phyloP scores from a whole-genome alignment of 2,329 filamentous ascomycete genomes.

The Ramularia collo-cygni region DNA sequence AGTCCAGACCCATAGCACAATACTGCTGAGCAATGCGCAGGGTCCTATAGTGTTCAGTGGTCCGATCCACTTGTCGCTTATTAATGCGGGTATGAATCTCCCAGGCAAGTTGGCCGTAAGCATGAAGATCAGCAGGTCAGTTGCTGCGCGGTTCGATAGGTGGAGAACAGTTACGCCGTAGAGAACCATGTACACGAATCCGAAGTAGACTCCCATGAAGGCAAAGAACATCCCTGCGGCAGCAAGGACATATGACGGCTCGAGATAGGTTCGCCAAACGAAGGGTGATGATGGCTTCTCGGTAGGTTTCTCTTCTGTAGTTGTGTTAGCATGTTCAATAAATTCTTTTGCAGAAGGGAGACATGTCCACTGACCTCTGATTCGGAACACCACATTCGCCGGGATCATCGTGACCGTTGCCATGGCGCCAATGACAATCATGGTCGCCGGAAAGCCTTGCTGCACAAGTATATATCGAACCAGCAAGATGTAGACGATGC shows the following conservation, averaged over 20 bases:
- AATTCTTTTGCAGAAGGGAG: no score
- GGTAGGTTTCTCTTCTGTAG: background rate
- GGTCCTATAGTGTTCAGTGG: constrained; percentile 32
- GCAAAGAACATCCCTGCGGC: constrained; percentile 27
- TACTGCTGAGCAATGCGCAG: constrained; percentile 39
- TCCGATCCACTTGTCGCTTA: constrained; percentile 28
- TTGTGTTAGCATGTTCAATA: no score
- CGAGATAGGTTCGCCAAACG: constrained; percentile 5
- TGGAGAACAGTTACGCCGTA: constrained; percentile 25
- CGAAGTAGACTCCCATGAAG: constrained; percentile 30
- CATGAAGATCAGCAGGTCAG: constrained; percentile 29
- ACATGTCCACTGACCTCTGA: constrained; percentile 16
- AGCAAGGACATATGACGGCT: constrained; percentile 20
- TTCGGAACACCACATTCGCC: constrained; percentile 18
- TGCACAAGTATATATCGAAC: constrained; percentile 26
- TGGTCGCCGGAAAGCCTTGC: constrained; percentile 29
- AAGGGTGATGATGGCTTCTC: background rate
- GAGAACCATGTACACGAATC: constrained; percentile 29
- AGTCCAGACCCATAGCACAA: constrained; percentile 47
- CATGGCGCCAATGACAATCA: constrained; percentile 20
- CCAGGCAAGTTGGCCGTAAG: constrained; percentile 27
- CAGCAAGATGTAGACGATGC: constrained; percentile 29
- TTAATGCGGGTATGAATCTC: constrained; percentile 27
- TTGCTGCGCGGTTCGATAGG: constrained; percentile 17
- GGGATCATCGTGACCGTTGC: constrained; percentile 19